These are phyloP conservation scores for Excoecaria cochinchinensis DNA, from an alignment of 345 rosid genomes.

Conservation along the genomic window DNA sequence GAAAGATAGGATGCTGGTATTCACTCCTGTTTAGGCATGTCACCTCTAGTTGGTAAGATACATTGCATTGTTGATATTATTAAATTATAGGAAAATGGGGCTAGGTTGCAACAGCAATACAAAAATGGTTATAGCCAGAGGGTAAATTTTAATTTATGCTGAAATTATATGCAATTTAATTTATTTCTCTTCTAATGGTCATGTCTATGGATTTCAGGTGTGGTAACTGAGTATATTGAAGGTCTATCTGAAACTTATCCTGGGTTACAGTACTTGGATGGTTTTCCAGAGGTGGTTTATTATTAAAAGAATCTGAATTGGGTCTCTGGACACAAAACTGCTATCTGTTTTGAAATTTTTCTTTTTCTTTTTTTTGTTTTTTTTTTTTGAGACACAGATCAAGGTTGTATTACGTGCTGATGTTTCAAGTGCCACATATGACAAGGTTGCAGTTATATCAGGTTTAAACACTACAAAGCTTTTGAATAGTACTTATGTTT, in stretches of 20 bases:
- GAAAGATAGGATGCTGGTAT: not conserved
- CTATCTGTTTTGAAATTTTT: not conserved
- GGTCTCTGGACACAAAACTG: not conserved
- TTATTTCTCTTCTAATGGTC: not conserved
- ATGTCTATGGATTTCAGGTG: constrained; percentile 49
- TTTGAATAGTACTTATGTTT: not conserved
- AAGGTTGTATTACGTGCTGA: constrained; percentile 95
- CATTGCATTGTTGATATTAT: not conserved
- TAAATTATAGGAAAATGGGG: not conserved
- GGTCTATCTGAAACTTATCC: constrained; percentile 93
- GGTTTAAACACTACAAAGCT: constrained; percentile 40
- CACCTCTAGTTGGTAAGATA: not conserved
- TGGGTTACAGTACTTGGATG: constrained; percentile 83
- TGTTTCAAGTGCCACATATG: constrained; percentile 60
- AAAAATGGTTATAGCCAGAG: not conserved
- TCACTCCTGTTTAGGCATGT: not conserved
- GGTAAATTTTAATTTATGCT: not conserved
- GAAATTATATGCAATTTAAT: not conserved
- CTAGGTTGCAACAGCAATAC: not conserved
- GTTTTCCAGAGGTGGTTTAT: constrained; percentile 77
- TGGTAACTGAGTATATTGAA: constrained; percentile 92
- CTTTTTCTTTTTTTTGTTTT: not conserved
- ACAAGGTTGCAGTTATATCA: constrained; percentile 89
- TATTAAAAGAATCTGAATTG: not conserved
- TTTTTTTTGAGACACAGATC: constrained; percentile 44